Evolutionary conservation across 2,329 filamentous ascomycete genomes (phyloP).

Genomic region (Xylariomycetidae sp.): DNA sequence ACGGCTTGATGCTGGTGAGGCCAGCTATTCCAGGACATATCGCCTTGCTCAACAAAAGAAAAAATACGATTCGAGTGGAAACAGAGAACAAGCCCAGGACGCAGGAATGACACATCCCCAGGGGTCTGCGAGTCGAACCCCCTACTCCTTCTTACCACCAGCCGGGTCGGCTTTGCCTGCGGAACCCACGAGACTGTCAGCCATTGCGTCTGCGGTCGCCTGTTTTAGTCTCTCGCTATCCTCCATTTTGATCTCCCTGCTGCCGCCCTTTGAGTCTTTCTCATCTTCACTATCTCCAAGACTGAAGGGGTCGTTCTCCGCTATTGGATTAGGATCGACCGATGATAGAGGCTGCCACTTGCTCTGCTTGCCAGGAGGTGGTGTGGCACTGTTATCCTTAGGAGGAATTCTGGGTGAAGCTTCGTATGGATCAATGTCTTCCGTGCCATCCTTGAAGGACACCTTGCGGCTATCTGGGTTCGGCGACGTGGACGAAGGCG

Average conservation of each 20-base stretch:
- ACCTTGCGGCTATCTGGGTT: constrained; percentile 49
- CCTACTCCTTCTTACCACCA: constrained; percentile 14
- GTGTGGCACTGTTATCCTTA: constrained; percentile 42
- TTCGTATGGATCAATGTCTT: constrained; percentile 78
- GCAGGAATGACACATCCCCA: too few relatives aligned
- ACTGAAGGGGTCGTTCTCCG: constrained; percentile 93
- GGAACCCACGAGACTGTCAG: constrained; percentile 46
- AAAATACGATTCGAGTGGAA: too few relatives aligned
- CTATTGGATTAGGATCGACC: constrained; percentile 78
- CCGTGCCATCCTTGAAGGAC: constrained; percentile 58
- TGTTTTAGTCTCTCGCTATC: constrained; percentile 60
- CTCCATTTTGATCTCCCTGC: constrained; percentile 47
- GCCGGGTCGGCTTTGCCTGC: constrained; percentile 25
- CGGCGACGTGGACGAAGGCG: constrained; percentile 48
- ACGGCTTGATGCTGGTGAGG: too few relatives aligned
- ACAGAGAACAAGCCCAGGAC: too few relatives aligned
- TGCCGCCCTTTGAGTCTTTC: constrained; percentile 66
- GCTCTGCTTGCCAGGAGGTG: constrained; percentile 63
- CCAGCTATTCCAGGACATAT: too few relatives aligned
- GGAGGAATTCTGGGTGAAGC: constrained; percentile 52
- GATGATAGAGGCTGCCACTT: constrained; percentile 96
- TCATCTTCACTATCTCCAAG: constrained; percentile 95
- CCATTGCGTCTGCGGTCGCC: constrained; percentile 58
- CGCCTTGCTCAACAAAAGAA: too few relatives aligned
- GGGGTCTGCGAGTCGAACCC: too few relatives aligned